Conservation (phyloP, 2,329 filamentous ascomycete genomes). For the Fusarium multiceps region DNA sequence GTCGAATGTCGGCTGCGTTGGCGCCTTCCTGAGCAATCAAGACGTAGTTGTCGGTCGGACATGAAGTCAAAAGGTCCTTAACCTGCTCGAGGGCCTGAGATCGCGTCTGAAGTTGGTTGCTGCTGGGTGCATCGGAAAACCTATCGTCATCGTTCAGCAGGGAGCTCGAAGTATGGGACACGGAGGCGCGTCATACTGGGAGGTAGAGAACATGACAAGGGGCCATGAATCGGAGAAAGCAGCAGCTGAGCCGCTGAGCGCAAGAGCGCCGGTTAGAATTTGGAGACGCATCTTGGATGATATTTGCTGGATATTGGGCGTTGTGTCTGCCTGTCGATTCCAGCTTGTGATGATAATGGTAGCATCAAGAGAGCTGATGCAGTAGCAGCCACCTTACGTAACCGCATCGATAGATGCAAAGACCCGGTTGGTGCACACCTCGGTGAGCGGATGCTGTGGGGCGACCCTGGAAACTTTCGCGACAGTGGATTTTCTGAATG, state of each 20-base stretch:
- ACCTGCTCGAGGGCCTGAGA: constrained; percentile 56
- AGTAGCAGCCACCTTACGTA: constrained; percentile 45
- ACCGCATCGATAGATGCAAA: constrained; percentile 34
- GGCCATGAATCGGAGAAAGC: constrained; percentile 90
- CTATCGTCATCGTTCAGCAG: constrained; percentile 43
- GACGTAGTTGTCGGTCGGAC: constrained; percentile 81
- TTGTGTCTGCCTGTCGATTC: constrained; percentile 44
- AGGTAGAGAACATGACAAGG: constrained; percentile 87
- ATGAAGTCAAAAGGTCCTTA: constrained; percentile 68
- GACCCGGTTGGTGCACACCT: constrained; percentile 44
- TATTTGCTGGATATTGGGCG: constrained; percentile 38
- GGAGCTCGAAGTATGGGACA: constrained; percentile 37
- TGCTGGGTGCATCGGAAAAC: constrained; percentile 50
- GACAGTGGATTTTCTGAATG: constrained; percentile 34
- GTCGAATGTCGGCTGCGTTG: constrained; percentile 74
- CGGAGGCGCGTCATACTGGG: constrained; percentile 69
- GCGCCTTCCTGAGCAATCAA: constrained; percentile 82
- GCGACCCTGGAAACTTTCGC: constrained; percentile 40
- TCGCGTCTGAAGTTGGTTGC: constrained; percentile 62
- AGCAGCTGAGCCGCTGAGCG: constrained; percentile 67
- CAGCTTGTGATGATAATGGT: constrained; percentile 41
- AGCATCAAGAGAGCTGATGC: constrained; percentile 42
- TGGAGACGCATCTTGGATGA: constrained; percentile 65
- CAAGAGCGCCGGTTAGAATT: constrained; percentile 61
- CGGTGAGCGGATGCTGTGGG: constrained; percentile 35